Conservation (phyloP, 164 flowering plant genomes). For the Protea cynaroides region DNA sequence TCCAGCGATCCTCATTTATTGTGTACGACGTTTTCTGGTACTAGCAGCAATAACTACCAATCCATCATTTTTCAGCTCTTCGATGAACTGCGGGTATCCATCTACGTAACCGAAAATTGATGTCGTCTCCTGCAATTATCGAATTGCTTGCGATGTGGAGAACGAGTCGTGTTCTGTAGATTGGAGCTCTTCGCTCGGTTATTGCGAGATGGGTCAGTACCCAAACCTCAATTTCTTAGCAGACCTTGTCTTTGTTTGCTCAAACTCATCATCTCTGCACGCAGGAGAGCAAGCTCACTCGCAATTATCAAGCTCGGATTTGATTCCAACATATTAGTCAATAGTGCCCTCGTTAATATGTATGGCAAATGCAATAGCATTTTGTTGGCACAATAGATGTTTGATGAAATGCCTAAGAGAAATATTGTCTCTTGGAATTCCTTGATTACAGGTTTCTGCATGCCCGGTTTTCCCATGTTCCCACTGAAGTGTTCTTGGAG, state of each 20-base stretch:
- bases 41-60: neutral
- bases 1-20: neutral
- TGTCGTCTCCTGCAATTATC: neutral
- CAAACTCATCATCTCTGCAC: constrained; percentile 16
- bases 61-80: neutral
- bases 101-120: neutral
- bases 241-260: constrained; percentile 26
- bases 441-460: constrained; percentile 29
- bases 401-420: constrained; percentile 36
- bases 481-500: constrained; percentile 21
- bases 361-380: constrained; percentile 29
- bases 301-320: constrained; percentile 31
- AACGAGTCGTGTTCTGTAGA: neutral
- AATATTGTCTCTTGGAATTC: constrained; percentile 43
- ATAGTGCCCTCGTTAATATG: constrained; percentile 35
- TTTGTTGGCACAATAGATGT: constrained; percentile 22
- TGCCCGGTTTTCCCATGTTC: constrained; percentile 11
- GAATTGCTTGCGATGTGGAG: neutral
- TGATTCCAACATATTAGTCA: constrained; percentile 22
- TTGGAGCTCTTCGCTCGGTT: constrained; percentile 3
- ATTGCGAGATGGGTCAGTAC: neutral
- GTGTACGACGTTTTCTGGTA: neutral
- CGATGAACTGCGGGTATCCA: neutral
- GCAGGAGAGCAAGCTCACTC: constrained; percentile 31
- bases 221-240: constrained; percentile 17